Evolutionary conservation across 495 filamentous ascomycete species (phyloP).

Genomic region (Trichoderma asperelloides): DNA sequence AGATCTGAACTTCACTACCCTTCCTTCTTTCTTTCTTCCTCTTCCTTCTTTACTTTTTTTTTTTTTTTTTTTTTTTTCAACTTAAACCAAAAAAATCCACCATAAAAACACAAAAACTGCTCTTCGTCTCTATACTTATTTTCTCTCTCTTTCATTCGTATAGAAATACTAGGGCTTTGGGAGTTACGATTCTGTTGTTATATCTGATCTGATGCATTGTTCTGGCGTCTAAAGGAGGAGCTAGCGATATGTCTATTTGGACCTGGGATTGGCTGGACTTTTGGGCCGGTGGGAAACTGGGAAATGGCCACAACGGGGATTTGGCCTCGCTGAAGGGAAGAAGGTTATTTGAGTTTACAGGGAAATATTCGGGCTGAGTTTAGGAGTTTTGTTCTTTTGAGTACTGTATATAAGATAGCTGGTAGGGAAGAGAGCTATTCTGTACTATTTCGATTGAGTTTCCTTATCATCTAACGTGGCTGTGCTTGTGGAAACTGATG

Average conservation of each 20-base stretch:
- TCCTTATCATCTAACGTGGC: too few relatives aligned
- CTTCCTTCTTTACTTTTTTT: neutral
- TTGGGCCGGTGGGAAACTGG: neutral
- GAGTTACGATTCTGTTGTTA: neutral
- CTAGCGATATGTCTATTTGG: too few relatives aligned
- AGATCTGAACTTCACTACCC: neutral
- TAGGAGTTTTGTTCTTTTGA: too few relatives aligned
- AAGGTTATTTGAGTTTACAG: neutral
- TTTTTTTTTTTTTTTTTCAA: neutral
- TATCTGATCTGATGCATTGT: neutral
- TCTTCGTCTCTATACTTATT: neutral
- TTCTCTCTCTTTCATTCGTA: neutral
- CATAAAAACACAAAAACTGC: neutral
- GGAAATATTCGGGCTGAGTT: too few relatives aligned
- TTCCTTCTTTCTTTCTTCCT: neutral
- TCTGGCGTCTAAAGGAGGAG: neutral
- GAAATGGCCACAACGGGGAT: neutral
- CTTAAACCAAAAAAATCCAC: too few relatives aligned
- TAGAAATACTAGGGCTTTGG: neutral
- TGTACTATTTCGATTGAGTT: too few relatives aligned
- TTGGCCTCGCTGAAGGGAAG: neutral
- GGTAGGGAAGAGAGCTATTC: too few relatives aligned
- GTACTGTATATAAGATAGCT: too few relatives aligned
- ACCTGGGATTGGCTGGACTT: neutral
- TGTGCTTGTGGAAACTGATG: too few relatives aligned